Evolutionary conservation across 1,284 basidiomycete genomes (phyloP), one percentile per base, ranked within the genome.

Genomic region (Athelia psychrophila): DNA sequence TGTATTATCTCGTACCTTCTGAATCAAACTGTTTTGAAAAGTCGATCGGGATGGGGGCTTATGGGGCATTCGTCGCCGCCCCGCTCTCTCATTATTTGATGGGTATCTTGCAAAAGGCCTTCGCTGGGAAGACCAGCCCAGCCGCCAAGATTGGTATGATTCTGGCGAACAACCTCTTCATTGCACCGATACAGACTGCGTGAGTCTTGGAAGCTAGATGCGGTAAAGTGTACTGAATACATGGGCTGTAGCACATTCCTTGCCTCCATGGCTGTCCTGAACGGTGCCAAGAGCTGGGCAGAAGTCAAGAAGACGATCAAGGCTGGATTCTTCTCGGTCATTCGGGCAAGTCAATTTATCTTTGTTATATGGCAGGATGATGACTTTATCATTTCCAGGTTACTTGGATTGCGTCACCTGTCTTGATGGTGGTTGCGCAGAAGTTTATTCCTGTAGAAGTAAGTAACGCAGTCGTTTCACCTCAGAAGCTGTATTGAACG

Each of bases 61-160:
- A 93, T 62, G 93, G 93, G 57, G 86, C 89, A 72, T 77, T 88
- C 57, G 77, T 94, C 50, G 91, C 90, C n/a, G 93, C 92, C 4
- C 93, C 93, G 2, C 67, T 95, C 38, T 79, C 84, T 44, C 93
- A 95, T 64, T 70, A 80, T 65, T 81, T 94, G 55, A 79, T 90
- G 33, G 83, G 84, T 48, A 60, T 77, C 25, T 71, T 95, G 49
- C 91, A 93, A 67, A 85, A 79, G 56, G 78, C 78, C 3, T 94
- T 95, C 63, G 81, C 81, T 0, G 92, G 92, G 36, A 86, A 78
- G 68, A 87, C 84, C n/a, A 80, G 84, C 9, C 68, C 81, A 20
- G 71, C 74, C 20, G 86, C 86, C 51, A 88, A 83, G 69, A 64
- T 94, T 55, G 82, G 72, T 18, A 88, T 91, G 70, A 81, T 96